phyloP scores from a whole-genome alignment of 2,329 filamentous ascomycete species.

The Hypoxylon rubiginosum region DNA sequence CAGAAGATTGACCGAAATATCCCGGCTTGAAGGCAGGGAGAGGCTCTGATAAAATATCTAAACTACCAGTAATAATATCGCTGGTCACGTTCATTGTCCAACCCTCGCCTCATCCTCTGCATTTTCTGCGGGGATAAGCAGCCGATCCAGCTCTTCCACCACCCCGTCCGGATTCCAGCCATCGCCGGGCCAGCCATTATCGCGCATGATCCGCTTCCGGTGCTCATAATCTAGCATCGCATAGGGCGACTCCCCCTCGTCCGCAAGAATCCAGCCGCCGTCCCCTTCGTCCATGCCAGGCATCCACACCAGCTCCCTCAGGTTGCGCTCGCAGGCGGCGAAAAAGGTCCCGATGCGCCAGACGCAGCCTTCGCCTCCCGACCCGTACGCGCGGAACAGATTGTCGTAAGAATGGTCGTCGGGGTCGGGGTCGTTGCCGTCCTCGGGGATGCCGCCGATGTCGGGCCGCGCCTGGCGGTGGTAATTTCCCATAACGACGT shows the following conservation, averaged over 20 bases:
- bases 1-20: not conserved
- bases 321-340: conserved; percentile 14
- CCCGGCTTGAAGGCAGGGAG: not conserved
- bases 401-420: conserved; percentile 2
- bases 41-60: not conserved
- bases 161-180: conserved; percentile 14
- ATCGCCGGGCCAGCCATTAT: conserved; percentile 24
- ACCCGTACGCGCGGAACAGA: conserved; percentile 8
- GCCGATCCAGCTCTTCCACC: conserved; percentile 10
- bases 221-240: conserved; percentile 11
- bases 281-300: conserved; percentile 18
- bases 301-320: conserved; percentile 15
- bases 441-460: conserved; percentile 4
- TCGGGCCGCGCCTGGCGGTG: conserved; percentile 4
- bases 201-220: conserved; percentile 19
- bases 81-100: not conserved
- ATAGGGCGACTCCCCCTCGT: conserved; percentile 10
- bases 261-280: conserved; percentile 5
- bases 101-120: not conserved
- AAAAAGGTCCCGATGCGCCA: conserved; percentile 15
- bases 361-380: not conserved
- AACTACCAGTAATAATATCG: not conserved
- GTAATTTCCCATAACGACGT: conserved; percentile 8
- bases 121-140: not conserved
- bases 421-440: not conserved